Percentiles rank a stretch among this genome's conserved stretches.
phyloP scores from a whole-genome alignment of 306 rosid species.

The Geum urbanum region DNA sequence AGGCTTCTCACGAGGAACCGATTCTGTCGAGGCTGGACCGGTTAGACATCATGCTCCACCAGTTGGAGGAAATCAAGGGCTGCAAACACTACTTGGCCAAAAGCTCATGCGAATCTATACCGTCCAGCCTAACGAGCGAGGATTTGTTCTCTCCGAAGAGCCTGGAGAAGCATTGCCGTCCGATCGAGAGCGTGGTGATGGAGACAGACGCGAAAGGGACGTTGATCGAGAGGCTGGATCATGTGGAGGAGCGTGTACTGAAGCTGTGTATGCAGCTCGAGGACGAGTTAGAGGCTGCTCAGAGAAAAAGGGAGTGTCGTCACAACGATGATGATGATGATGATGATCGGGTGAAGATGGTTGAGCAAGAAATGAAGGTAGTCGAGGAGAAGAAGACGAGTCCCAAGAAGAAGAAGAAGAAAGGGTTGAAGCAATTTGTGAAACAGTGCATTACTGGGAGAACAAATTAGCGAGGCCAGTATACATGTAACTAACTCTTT shows the following conservation, averaged over 20 bases:
- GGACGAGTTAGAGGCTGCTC: constrained; percentile 33
- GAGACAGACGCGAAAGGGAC: constrained; percentile 68
- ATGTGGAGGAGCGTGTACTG: constrained; percentile 59
- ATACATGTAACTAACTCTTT: background rate
- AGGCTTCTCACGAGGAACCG: constrained; percentile 33
- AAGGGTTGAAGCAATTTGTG: constrained; percentile 49
- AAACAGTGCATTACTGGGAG: constrained; percentile 38
- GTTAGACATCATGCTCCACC: constrained; percentile 55
- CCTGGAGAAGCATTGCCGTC: constrained; percentile 88
- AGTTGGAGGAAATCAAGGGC: constrained; percentile 42
- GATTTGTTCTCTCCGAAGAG: constrained; percentile 47
- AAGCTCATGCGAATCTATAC: constrained; percentile 30
- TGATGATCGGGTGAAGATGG: background rate
- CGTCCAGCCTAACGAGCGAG: constrained; percentile 32
- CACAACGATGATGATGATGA: background rate
- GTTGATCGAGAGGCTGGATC: constrained; percentile 60
- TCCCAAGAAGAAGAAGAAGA: constrained; percentile 29
- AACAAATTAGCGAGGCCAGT: background rate
- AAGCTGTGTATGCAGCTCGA: constrained; percentile 67
- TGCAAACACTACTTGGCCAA: constrained; percentile 24
- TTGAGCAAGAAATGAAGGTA: background rate
- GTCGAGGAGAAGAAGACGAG: constrained; percentile 13
- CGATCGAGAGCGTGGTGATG: constrained; percentile 52
- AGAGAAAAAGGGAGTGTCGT: constrained; percentile 17
- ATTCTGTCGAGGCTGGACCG: constrained; percentile 66